Conservation (phyloP, 805 yeast species). For the Clavispora vitiphila region DNA sequence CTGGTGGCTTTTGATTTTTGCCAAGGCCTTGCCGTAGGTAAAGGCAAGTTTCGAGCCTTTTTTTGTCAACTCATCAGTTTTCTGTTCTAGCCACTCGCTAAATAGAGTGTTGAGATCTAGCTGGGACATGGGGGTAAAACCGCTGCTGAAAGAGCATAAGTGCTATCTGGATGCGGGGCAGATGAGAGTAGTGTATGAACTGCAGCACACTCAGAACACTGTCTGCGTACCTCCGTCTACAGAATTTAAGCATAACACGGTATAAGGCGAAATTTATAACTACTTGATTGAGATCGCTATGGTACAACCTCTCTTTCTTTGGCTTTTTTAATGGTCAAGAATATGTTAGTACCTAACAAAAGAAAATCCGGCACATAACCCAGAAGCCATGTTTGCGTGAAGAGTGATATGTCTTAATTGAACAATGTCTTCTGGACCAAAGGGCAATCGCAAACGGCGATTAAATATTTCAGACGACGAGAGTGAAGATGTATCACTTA, state of each 20-base stretch:
- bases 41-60: slow-evolving; percentile 49
- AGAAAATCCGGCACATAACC: background rate
- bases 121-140: background rate
- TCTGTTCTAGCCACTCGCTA: slow-evolving; percentile 55
- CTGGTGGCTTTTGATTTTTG: slow-evolving; percentile 42
- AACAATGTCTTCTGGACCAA: background rate
- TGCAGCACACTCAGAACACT: too few species aligned
- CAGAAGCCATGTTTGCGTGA: background rate
- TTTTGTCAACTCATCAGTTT: slow-evolving; percentile 38
- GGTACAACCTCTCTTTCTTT: too few species aligned
- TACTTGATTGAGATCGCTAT: too few species aligned
- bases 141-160: background rate
- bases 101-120: slow-evolving; percentile 48
- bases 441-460: background rate
- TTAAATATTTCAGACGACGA: background rate
- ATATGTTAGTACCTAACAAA: too few species aligned
- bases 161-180: background rate
- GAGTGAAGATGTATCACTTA: background rate
- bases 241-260: too few species aligned
- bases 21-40: slow-evolving; percentile 54
- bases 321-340: too few species aligned
- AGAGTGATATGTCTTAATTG: background rate
- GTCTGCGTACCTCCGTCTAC: too few species aligned
- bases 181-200: background rate
- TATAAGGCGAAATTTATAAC: too few species aligned